Base-by-base conservation (phyloP, 176 grass and related monocot genomes). In the Thinopyrum elongatum region DNA sequence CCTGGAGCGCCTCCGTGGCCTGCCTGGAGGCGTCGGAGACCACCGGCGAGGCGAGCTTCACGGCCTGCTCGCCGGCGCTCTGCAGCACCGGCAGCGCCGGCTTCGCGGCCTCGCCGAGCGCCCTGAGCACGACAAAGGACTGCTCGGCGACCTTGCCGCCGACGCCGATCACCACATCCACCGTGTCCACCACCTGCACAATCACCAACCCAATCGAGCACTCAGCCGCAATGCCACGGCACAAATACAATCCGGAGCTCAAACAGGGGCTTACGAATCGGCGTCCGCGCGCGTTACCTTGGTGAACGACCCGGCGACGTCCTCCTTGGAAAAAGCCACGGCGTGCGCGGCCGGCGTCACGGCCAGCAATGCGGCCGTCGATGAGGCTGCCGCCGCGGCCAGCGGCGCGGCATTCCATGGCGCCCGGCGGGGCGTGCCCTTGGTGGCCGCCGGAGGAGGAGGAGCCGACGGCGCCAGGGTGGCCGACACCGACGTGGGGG, bases 21-120 rank as follows among this genome's bases (percentile, higher is more conserved):
- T 94, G 95, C 85, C 89, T 95, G 46, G 91, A 84, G 17, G 79
- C 93, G 47, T 88, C 86, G 1, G 93, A 89, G 71, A 95, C 91
- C 8, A 98, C 76, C 25, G 93, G 96, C 53, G 90, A 90, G 1
- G 93, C 96, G 28, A 90, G 70, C 89, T 92, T 98, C 90, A 98
- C 15, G 4, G 88, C 93, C 74, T 92, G 91, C 63, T 98, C 82
- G 51, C 90, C 58, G 25, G 92, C 94, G 73, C 88, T 90, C 74
- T 92, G 87, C 27, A 98, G 71, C 39, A 84, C 80, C 13, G 97
- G 96, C 8, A 98, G 82, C 65, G 86, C 91, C 2, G 96, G 94
- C 72, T 98, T 95, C 22, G 74, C 88, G 19, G 86, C 86, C 51
- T 95, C 93, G 11, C 72, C 85, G 42, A 98, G 82, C 35, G 66